Evolutionary conservation across 352 stramenopile genomes (phyloP).

Genomic region (Globisporangium ultimum): DNA sequence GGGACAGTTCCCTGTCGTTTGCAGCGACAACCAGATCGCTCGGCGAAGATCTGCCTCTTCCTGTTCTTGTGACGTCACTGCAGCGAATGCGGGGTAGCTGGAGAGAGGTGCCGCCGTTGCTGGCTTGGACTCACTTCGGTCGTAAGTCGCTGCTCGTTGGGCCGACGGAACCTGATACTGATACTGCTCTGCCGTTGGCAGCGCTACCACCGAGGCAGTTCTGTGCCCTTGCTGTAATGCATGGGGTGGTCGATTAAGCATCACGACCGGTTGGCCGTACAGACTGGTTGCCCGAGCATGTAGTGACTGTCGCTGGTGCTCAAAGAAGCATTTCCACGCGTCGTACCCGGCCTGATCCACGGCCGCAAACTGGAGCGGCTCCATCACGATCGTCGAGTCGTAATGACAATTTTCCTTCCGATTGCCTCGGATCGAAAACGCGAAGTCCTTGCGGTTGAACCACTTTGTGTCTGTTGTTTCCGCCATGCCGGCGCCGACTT

Average conservation of each 20-base stretch:
- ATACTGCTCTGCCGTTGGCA: background rate
- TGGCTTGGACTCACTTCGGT: slow-evolving; percentile 4
- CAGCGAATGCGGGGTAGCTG: background rate
- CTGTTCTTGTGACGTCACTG: slow-evolving; percentile 9
- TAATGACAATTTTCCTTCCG: slow-evolving; percentile 31
- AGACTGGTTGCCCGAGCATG: slow-evolving; percentile 3
- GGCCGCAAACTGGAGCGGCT: slow-evolving; percentile 56
- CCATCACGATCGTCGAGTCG: slow-evolving; percentile 27
- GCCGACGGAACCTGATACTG: background rate
- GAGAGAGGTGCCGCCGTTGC: background rate
- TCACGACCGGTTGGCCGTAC: slow-evolving; percentile 4
- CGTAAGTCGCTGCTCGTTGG: background rate
- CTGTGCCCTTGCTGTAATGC: background rate
- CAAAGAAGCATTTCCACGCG: slow-evolving; percentile 65
- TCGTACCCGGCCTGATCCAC: slow-evolving; percentile 36
- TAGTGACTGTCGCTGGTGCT: slow-evolving; percentile 38
- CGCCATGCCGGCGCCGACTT: slow-evolving; percentile 42
- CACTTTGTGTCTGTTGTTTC: slow-evolving; percentile 49
- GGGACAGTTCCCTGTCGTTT: slow-evolving; percentile 13
- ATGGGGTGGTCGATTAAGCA: background rate
- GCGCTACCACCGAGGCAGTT: background rate
- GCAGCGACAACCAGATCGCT: slow-evolving; percentile 56
- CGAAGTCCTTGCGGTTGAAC: slow-evolving; percentile 69
- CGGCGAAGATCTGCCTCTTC: slow-evolving; percentile 54
- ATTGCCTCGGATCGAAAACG: slow-evolving; percentile 46